Evolutionary conservation across 2,329 filamentous ascomycete genomes (phyloP).

Genomic region (Blastomyces gilchristii): DNA sequence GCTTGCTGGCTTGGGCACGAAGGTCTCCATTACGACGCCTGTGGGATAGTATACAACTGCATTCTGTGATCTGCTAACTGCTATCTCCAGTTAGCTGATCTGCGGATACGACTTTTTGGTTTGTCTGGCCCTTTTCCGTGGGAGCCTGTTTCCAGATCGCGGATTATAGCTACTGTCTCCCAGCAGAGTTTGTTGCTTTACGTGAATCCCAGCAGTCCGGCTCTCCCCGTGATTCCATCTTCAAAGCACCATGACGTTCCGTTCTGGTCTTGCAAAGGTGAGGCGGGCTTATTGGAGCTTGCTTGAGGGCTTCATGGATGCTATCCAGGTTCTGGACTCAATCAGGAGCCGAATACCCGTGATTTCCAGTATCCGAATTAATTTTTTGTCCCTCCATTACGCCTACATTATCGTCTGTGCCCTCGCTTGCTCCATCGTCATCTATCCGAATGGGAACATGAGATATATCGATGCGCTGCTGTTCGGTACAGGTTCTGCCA

Average conservation of each 20-base stretch:
- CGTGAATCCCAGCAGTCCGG: background rate
- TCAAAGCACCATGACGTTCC: background rate
- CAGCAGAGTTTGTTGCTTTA: background rate
- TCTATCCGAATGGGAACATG: constrained; percentile 58
- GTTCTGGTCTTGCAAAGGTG: background rate
- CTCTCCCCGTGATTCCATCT: background rate
- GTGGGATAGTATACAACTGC: background rate
- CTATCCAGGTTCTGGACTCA: background rate
- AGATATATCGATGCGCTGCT: constrained; percentile 80
- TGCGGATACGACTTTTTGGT: background rate
- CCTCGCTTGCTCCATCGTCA: constrained; percentile 63
- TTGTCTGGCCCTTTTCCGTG: background rate
- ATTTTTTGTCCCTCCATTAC: constrained; percentile 45
- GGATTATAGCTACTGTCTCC: background rate
- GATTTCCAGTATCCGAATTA: constrained; percentile 30
- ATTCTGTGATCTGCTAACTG: background rate
- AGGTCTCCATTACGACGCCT: background rate
- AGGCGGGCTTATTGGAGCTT: background rate
- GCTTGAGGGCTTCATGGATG: background rate
- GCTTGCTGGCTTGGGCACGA: background rate
- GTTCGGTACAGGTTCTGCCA: constrained; percentile 74
- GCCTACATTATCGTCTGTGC: constrained; percentile 67
- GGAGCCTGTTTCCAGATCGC: background rate
- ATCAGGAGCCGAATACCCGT: constrained; percentile 30
- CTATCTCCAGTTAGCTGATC: background rate